phyloP scores from a whole-genome alignment of 306 rosid species.

The Quercus mongolica region DNA sequence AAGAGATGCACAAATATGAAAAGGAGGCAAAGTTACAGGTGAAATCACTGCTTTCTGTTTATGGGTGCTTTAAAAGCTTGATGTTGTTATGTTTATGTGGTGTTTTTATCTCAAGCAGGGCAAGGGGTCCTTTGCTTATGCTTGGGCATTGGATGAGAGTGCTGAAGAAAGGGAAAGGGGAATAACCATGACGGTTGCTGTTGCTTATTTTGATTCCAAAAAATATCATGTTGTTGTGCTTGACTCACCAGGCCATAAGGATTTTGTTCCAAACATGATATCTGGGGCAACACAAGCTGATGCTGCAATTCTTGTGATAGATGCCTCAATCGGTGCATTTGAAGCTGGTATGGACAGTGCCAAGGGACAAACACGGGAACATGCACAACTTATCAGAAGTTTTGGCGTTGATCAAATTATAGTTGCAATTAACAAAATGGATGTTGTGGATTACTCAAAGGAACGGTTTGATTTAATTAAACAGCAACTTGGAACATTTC shows the following conservation, averaged over 20 bases:
- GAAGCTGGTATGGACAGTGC: conserved; percentile 86
- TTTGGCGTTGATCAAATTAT: conserved; percentile 94
- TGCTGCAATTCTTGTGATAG: conserved; percentile 89
- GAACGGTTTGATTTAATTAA: conserved; percentile 84
- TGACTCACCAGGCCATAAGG: conserved; percentile 98
- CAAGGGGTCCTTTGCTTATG: conserved; percentile 94
- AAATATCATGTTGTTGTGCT: conserved; percentile 93
- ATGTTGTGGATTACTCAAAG: conserved; percentile 72
- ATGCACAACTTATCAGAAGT: conserved; percentile 91
- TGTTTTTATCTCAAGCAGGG: conserved; percentile 53
- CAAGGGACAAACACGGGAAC: conserved; percentile 95
- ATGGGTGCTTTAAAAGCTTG: conserved; percentile 19
- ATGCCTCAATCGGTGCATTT: conserved; percentile 86
- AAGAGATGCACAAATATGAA: conserved; percentile 96
- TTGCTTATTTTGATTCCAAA: conserved; percentile 93
- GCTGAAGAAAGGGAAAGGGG: conserved; percentile 99
- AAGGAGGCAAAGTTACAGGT: conserved; percentile 91
- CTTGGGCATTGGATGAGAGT: conserved; percentile 98
- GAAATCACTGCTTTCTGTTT: conserved; percentile 14
- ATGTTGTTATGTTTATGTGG: conserved; percentile 3
- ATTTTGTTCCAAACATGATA: conserved; percentile 97
- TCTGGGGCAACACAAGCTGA: conserved; percentile 99
- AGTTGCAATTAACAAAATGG: conserved; percentile 94
- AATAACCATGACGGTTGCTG: conserved; percentile 97
- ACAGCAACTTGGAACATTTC: conserved; percentile 68